A percentile compares a stretch with the other conserved stretches of the same genome.
Conservation (phyloP, 2,329 filamentous ascomycete genomes). For the Venturia nashicola region DNA sequence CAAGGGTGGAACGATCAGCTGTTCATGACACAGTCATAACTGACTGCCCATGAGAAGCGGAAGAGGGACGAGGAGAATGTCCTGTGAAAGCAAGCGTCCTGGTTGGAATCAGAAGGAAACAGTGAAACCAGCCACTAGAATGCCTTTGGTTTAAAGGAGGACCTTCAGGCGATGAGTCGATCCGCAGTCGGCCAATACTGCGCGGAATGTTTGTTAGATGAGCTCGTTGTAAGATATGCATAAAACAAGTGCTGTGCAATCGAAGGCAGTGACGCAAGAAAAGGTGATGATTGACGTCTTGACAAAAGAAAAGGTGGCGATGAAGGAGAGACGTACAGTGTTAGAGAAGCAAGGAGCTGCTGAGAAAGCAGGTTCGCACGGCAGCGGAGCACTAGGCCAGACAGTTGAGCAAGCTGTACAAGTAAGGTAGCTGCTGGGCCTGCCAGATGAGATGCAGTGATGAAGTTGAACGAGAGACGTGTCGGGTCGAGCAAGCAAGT, state of each 20-base stretch:
- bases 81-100: not conserved
- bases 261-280: not conserved
- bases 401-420: not conserved
- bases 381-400: not conserved
- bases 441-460: not conserved
- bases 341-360: conserved; percentile 3
- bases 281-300: not conserved
- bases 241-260: not conserved
- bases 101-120: not conserved
- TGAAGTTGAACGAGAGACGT: not conserved
- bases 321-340: not conserved
- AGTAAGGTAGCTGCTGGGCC: not conserved
- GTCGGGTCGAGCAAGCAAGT: not conserved
- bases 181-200: not conserved
- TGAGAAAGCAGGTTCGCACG: not conserved
- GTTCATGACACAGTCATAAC: not conserved
- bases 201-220: not conserved
- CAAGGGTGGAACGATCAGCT: not conserved
- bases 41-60: not conserved
- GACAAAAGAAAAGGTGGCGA: not conserved
- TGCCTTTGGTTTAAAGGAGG: not conserved
- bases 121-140: not conserved
- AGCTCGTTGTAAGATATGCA: not conserved
- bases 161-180: not conserved
- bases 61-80: not conserved